Percentiles rank a stretch among this genome's conserved stretches.
These are phyloP conservation scores for Tetradesmus lagerheimii DNA, from an alignment of 139 green algal genomes.

Conservation along the genomic window DNA sequence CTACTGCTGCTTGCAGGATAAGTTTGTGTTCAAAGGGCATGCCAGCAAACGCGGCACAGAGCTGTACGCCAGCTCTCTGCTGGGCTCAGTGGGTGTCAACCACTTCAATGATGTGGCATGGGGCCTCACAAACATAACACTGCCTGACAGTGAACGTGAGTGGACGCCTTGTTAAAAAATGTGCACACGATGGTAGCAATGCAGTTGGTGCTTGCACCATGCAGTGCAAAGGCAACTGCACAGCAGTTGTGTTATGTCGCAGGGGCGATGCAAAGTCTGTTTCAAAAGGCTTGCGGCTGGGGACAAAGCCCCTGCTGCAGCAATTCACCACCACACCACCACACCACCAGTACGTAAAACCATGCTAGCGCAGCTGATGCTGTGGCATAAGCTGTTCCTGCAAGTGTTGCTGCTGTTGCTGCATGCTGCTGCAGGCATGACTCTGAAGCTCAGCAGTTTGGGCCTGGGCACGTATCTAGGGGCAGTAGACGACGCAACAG, in stretches of 20 bases:
- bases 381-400: not conserved
- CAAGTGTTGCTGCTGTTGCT: not conserved
- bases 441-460: constrained; percentile 64
- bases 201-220: too few species aligned
- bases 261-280: too few species aligned
- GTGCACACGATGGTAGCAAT: too few species aligned
- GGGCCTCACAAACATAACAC: not conserved
- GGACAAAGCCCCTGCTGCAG: too few species aligned
- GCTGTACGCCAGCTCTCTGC: not conserved
- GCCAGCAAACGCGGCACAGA: constrained; percentile 6
- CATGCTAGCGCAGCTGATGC: not conserved
- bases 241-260: not conserved
- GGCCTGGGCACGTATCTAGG: constrained; percentile 86
- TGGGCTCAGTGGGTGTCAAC: not conserved
- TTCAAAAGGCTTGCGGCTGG: too few species aligned
- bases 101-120: constrained; percentile 1
- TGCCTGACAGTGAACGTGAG: not conserved
- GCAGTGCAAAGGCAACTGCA: not conserved
- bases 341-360: too few species aligned
- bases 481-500: constrained; percentile 62
- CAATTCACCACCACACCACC: too few species aligned
- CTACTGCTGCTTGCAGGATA: not conserved
- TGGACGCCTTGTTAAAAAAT: too few species aligned
- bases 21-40: not conserved
- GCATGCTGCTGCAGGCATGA: not conserved